A percentile compares a stretch with the other conserved stretches of the same genome.
Evolutionary conservation across 805 yeast species (phyloP).

Genomic region (Yarrowia deformans): DNA sequence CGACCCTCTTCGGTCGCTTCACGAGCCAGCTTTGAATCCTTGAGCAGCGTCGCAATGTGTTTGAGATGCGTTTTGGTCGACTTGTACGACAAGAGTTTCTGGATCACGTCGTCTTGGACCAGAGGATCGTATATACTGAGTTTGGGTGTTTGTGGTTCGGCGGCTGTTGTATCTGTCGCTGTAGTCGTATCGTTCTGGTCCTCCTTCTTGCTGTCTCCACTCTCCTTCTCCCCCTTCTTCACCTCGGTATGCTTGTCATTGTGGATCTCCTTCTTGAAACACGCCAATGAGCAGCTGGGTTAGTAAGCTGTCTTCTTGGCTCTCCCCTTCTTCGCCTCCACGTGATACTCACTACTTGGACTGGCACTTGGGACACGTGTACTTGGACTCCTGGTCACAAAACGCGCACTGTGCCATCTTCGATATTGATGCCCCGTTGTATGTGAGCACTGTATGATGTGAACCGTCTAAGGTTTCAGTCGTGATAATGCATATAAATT

Average conservation of each 20-base stretch:
- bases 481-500: constrained; percentile 17
- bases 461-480: background rate
- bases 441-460: background rate
- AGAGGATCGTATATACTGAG: constrained; percentile 27
- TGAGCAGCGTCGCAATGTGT: constrained; percentile 22
- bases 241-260: background rate
- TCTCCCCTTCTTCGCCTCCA: background rate
- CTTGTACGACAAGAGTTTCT: constrained; percentile 15
- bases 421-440: too few relatives aligned
- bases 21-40: constrained; percentile 20
- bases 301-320: background rate
- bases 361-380: constrained; percentile 34
- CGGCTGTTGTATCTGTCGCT: background rate
- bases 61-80: constrained; percentile 28
- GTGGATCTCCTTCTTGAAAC: constrained; percentile 19
- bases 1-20: constrained; percentile 33
- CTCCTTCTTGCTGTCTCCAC: background rate
- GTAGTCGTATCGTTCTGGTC: background rate
- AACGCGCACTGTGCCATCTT: constrained; percentile 26
- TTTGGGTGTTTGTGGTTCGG: background rate
- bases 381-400: constrained; percentile 30
- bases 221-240: background rate
- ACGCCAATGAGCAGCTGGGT: constrained; percentile 35
- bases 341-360: constrained; percentile 27
- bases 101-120: constrained; percentile 10